Conservation (phyloP, 805 yeast genomes). For the Candida pseudofarinosa region DNA sequence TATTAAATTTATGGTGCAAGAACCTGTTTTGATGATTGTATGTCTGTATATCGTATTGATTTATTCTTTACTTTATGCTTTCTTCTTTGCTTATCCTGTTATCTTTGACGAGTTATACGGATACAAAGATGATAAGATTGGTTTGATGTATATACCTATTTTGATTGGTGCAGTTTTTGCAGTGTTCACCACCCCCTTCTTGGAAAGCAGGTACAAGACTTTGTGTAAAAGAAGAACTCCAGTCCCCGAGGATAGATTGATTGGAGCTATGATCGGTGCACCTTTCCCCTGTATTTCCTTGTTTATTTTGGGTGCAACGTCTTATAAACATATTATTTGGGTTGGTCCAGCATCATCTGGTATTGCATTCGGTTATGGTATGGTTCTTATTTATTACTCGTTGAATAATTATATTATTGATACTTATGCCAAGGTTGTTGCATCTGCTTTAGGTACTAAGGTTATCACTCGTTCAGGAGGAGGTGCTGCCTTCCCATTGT, state of each 20-base stretch:
- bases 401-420: constrained; percentile 82
- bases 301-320: constrained; percentile 78
- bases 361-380: constrained; percentile 56
- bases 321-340: constrained; percentile 63
- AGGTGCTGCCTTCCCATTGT: constrained; percentile 83
- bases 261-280: constrained; percentile 80
- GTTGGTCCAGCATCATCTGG: constrained; percentile 62
- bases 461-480: constrained; percentile 78
- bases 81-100: constrained; percentile 93
- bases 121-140: constrained; percentile 72
- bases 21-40: constrained; percentile 80
- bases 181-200: constrained; percentile 63
- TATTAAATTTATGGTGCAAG: constrained; percentile 67
- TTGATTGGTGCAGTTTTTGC: constrained; percentile 82
- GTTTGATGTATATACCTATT: constrained; percentile 87
- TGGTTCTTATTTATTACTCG: constrained; percentile 57
- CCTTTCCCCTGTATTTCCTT: constrained; percentile 79
- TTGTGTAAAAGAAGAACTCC: constrained; percentile 54
- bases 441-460: constrained; percentile 77
- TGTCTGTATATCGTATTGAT: constrained; percentile 85
- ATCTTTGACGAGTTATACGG: constrained; percentile 76
- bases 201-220: constrained; percentile 59
- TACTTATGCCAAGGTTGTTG: constrained; percentile 78
- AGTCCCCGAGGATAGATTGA: constrained; percentile 73
- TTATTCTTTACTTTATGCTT: constrained; percentile 86